These are phyloP conservation scores for Elsinoe ampelina DNA, from an alignment of 2,329 filamentous ascomycete genomes.

Conservation along the genomic window DNA sequence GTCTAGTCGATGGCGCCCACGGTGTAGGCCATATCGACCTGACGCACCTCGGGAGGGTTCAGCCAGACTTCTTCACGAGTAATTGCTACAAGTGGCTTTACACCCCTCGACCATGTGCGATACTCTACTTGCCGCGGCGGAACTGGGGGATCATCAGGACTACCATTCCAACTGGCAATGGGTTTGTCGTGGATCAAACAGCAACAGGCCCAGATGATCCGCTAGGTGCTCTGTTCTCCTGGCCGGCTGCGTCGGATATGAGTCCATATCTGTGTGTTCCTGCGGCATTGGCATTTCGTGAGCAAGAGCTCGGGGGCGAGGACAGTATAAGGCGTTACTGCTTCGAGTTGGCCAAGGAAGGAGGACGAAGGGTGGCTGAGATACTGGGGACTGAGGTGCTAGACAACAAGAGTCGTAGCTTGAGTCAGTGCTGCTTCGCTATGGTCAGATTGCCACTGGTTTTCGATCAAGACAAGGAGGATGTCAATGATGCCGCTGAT, in stretches of 20 bases:
- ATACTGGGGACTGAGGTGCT: constrained; percentile 8
- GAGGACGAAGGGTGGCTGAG: background rate
- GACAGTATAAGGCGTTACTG: constrained; percentile 4
- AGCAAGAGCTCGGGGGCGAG: constrained; percentile 23
- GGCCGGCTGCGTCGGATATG: constrained; percentile 58
- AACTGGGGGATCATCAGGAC: constrained; percentile 69
- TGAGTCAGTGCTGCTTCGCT: constrained; percentile 6
- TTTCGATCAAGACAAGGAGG: background rate
- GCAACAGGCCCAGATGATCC: background rate
- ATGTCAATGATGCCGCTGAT: background rate
- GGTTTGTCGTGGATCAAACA: constrained; percentile 48
- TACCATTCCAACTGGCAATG: constrained; percentile 71
- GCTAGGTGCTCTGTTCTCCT: background rate
- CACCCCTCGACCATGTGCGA: constrained; percentile 67
- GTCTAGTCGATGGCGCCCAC: constrained; percentile 76
- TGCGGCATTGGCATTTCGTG: constrained; percentile 59
- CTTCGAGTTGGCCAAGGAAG: constrained; percentile 1
- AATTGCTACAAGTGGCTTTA: constrained; percentile 92
- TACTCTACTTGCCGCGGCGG: constrained; percentile 66
- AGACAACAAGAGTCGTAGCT: background rate
- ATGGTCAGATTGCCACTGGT: constrained; percentile 7
- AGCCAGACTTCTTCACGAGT: constrained; percentile 77
- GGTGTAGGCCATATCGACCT: constrained; percentile 74
- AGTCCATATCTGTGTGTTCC: constrained; percentile 62
- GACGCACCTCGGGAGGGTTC: constrained; percentile 34